Conservation (phyloP, 2,329 filamentous ascomycete species). For the Emmonsiellopsis sp. region DNA sequence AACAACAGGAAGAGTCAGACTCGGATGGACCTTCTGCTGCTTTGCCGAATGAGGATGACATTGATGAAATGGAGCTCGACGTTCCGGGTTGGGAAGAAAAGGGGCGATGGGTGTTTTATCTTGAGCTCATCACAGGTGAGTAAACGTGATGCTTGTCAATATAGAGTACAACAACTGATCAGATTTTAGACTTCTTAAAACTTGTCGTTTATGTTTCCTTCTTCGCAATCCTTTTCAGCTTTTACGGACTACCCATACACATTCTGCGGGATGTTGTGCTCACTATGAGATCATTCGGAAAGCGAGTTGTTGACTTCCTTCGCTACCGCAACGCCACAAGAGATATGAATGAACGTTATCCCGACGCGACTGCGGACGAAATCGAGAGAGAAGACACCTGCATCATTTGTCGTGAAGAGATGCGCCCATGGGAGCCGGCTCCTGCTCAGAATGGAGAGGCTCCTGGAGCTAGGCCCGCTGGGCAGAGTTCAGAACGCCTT, state of each 20-base stretch:
- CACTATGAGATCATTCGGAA: conserved; percentile 83
- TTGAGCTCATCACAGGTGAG: conserved; percentile 75
- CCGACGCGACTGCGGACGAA: conserved; percentile 82
- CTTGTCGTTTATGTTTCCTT: conserved; percentile 82
- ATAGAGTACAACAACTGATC: conserved; percentile 3
- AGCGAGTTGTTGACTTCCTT: conserved; percentile 78
- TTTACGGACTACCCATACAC: conserved; percentile 93
- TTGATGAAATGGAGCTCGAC: conserved; percentile 91
- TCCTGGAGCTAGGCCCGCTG: conserved; percentile 18
- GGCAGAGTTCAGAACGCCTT: conserved; percentile 62
- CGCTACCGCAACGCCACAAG: conserved; percentile 84
- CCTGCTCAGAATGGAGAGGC: conserved; percentile 29
- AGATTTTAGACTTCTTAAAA: conserved; percentile 69
- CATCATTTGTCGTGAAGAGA: conserved; percentile 95
- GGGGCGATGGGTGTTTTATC: conserved; percentile 79
- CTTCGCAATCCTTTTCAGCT: conserved; percentile 84
- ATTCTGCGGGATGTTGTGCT: conserved; percentile 94
- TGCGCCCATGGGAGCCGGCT: conserved; percentile 66
- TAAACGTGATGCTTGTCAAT: conserved; percentile 1
- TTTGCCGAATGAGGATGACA: conserved; percentile 59
- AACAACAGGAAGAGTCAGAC: conserved; percentile 28
- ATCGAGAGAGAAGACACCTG: conserved; percentile 82
- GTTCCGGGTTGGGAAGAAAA: conserved; percentile 95
- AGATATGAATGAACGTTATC: conserved; percentile 86
- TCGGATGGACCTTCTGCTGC: conserved; percentile 29